These are phyloP conservation scores for Neonectria sp. DNA, from an alignment of 2,329 filamentous ascomycete genomes.

Conservation along the genomic window DNA sequence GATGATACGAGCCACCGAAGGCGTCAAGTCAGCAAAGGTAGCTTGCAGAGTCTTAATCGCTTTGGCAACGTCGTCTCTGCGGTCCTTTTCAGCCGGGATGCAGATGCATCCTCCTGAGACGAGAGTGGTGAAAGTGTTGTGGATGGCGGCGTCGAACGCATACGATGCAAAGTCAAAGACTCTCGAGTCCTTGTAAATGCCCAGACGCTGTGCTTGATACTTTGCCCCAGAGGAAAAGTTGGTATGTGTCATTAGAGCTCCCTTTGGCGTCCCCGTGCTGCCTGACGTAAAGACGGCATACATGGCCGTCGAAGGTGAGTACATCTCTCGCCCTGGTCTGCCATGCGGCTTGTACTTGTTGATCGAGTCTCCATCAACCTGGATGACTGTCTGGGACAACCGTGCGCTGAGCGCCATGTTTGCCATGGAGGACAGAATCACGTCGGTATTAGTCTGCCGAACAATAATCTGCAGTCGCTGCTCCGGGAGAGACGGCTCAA, in stretches of 20 bases:
- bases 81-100: constrained; percentile 27
- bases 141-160: constrained; percentile 16
- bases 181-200: constrained; percentile 21
- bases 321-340: background rate
- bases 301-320: constrained; percentile 13
- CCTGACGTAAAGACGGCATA: constrained; percentile 46
- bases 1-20: constrained; percentile 23
- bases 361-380: constrained; percentile 8
- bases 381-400: constrained; percentile 5
- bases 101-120: constrained; percentile 53
- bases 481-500: constrained; percentile 14
- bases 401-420: background rate
- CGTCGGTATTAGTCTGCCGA: constrained; percentile 4
- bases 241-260: constrained; percentile 32
- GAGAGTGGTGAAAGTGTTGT: constrained; percentile 52
- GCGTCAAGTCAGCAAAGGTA: constrained; percentile 20
- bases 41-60: constrained; percentile 13
- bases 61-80: constrained; percentile 11
- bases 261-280: constrained; percentile 26
- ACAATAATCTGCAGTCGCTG: constrained; percentile 28
- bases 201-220: constrained; percentile 31
- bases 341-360: background rate
- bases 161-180: constrained; percentile 31
- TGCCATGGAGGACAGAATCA: constrained; percentile 5
- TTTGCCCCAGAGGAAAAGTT: constrained; percentile 39